Conservation (phyloP, 2,329 filamentous ascomycete genomes). For the Ceratocystis harringtonii region DNA sequence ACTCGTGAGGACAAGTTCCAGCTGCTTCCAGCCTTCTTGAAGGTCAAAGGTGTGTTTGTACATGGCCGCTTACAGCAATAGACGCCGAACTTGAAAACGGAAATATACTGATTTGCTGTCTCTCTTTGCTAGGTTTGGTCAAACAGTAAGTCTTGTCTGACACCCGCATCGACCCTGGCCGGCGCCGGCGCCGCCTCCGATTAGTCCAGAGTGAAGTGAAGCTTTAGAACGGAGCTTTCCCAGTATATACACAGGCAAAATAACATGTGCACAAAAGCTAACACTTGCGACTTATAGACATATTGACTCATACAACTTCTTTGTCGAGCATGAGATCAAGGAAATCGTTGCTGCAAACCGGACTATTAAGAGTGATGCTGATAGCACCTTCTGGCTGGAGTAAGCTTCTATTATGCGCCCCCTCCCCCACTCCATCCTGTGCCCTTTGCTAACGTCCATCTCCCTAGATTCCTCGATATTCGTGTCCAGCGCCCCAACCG, state of each 20-base stretch:
- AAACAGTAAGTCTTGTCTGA: slow-evolving; percentile 15
- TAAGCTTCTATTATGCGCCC: slow-evolving; percentile 20
- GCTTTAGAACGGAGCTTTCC: no score
- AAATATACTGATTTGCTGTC: no score
- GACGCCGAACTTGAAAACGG: neutral
- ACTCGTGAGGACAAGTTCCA: slow-evolving; percentile 85
- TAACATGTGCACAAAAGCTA: neutral
- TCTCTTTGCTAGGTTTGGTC: slow-evolving; percentile 13
- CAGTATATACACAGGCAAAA: no score
- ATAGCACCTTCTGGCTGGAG: slow-evolving; percentile 84
- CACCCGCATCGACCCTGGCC: neutral
- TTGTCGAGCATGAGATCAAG: slow-evolving; percentile 90
- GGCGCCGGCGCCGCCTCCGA: slow-evolving; percentile 17
- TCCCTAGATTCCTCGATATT: slow-evolving; percentile 62
- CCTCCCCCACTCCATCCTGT: neutral
- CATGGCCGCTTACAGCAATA: neutral
- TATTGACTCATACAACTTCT: slow-evolving; percentile 98
- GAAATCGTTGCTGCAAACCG: slow-evolving; percentile 90
- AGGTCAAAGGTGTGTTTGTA: slow-evolving; percentile 60
- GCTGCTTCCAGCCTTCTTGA: slow-evolving; percentile 87
- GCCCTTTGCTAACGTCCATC: neutral
- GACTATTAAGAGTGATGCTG: slow-evolving; percentile 77
- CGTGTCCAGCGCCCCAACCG: slow-evolving; percentile 71
- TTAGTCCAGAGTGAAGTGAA: neutral
- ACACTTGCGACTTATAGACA: slow-evolving; percentile 35